Evolutionary conservation across 768 basidiomycete species (phyloP), one percentile per base, ranked within the genome.

Genomic region (Tremella mesenterica): DNA sequence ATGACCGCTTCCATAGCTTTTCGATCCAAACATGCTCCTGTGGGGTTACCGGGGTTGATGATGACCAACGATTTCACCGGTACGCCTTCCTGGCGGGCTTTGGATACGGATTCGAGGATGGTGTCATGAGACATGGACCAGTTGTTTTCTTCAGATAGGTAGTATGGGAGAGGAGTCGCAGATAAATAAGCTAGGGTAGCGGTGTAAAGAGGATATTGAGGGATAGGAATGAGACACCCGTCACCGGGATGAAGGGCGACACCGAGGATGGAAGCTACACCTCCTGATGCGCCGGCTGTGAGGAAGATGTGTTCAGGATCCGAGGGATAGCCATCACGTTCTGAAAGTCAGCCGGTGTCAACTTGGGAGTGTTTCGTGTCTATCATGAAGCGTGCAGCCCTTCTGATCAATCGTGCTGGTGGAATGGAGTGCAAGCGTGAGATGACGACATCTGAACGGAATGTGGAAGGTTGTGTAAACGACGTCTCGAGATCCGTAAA

Each of bases 1-100:
- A 95, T 82, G 53, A 99, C 80, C 45, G 80, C 76, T 52, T 79
- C 76, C 78, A 90, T 86, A 20, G 85, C 86, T 26, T 73, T 59
- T 53, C 81, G 77, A 58, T 83, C 80, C 10, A 99, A 80, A 47
- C 93, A 79, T 3, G 85, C 81, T 36, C 93, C 95, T 0, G 95
- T 97, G 20, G 95, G 93, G 76, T 97, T 99, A 21, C 93, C 93
- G 0, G 93, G 93, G 77, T 99, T 99, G 79, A 99, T 97, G 65
- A 99, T 81, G 57, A 97, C 93, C 53, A 99, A 81, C 4, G 85
- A 90, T 64, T 85, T 89, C 46, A 88, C 79, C 4, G 75, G 73
- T 26, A 80, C 76, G 59, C 84, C 84, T 16, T 83, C 79, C 53
- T 76, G 74, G 26, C 78, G 75, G 1, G 86, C 86, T 30, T 83